Base-by-base conservation (phyloP, 2,329 filamentous ascomycete genomes). In the Fusarium decemcellulare region DNA sequence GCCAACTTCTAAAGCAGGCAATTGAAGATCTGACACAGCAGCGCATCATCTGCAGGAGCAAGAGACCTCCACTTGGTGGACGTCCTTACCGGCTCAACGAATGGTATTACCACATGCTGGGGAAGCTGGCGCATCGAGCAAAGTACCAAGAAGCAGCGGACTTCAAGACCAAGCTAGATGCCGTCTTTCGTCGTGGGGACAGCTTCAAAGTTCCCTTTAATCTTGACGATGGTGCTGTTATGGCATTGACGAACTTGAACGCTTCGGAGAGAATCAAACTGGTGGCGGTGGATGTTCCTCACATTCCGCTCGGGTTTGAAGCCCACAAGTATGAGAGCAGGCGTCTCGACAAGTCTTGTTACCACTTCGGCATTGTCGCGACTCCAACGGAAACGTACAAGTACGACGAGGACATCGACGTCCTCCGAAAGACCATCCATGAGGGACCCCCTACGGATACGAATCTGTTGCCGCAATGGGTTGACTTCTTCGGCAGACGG, bases 261-360 rank as follows among this genome's bases (percentile, higher is more conserved):
- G 87, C 89, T 1, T 77, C 85, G 52, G 86, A 88, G 5, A 84
- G 87, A 42, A 81, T 94, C 43, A 81, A 76, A 15, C 74, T 92
- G 8, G 79, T 84, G 5, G 82, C 87, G 0, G 75, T 84, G 2
- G 82, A 90, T 42, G 85, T 92, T 6, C 88, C 88, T 1, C 73
- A 85, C 52, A 88, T 92, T 32, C 89, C 90, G 2, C 91, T 92
- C 75, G 92, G 92, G 2, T 92, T 94, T 73, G 87, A 88, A 56
- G 90, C 91, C 8, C 88, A 88, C 15, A 89, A 92, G 68, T 94
- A 94, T 77, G 89, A 92, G 73, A 91, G 90, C 23, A 86, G 91
- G 59, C 88, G 88, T 61, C 90, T 91, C 66, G 87, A 92, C 37
- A 91, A 91, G 70, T 84, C 84, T 36, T 88, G 89, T 71, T 85